Evolutionary conservation across 495 filamentous ascomycete species (phyloP).

Genomic region (Neurospora terricola): DNA sequence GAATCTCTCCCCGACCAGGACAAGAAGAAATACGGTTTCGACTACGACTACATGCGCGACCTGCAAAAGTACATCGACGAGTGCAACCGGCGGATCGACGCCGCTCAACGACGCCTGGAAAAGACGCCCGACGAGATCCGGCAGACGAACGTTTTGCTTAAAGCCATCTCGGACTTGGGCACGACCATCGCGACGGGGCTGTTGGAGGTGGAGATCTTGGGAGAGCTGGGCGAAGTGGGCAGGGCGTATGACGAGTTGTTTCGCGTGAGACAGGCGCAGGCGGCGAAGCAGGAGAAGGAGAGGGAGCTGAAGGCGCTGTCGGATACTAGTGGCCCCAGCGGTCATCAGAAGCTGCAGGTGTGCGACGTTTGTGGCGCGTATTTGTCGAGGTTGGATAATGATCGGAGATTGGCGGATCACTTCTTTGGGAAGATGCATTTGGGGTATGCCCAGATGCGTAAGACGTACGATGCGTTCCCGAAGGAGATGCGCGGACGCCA

Average conservation of each 20-base stretch:
- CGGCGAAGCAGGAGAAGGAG: conserved; percentile 75
- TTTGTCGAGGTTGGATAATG: conserved; percentile 83
- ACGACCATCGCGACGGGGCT: conserved; percentile 73
- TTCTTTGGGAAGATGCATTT: conserved; percentile 99
- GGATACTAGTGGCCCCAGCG: conserved; percentile 82
- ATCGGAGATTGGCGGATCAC: conserved; percentile 86
- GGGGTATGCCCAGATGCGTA: conserved; percentile 95
- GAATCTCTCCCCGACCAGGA: conserved; percentile 55
- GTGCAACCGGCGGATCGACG: conserved; percentile 88
- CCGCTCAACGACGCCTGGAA: conserved; percentile 80
- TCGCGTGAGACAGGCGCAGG: conserved; percentile 68
- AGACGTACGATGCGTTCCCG: conserved; percentile 73
- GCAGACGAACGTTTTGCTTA: conserved; percentile 88
- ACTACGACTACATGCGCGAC: conserved; percentile 93
- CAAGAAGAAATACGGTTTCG: conserved; percentile 75
- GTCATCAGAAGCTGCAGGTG: conserved; percentile 96
- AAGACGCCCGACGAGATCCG: conserved; percentile 97
- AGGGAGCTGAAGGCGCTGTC: conserved; percentile 83
- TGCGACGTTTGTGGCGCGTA: conserved; percentile 96
- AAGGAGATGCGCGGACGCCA: conserved; percentile 63
- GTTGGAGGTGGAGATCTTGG: conserved; percentile 76
- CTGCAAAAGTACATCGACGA: conserved; percentile 94
- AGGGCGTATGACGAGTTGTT: conserved; percentile 78
- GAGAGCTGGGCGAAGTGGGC: conserved; percentile 69
- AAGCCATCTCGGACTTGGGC: conserved; percentile 74